A percentile compares a stretch with the other conserved stretches of the same genome.
Evolutionary conservation across 805 yeast species (phyloP).

Genomic region (Cyberlindnera galapagoensis): DNA sequence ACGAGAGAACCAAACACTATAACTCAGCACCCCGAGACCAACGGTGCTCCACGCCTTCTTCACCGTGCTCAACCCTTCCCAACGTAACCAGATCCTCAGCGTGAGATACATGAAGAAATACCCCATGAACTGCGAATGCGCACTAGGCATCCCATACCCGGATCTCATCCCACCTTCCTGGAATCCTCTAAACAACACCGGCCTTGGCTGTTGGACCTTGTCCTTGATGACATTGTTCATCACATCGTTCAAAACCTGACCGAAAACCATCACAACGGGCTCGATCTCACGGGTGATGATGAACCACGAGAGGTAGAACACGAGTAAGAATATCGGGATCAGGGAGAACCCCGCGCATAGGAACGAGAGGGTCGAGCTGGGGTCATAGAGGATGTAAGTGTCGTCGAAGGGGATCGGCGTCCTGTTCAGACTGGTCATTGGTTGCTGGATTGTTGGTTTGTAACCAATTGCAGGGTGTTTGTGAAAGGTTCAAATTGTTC

Average conservation of each 20-base stretch:
- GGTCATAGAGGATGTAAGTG: conserved; percentile 76
- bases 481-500: too few relatives aligned
- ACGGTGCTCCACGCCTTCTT: conserved; percentile 28
- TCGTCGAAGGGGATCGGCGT: conserved; percentile 66
- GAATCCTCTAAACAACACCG: conserved; percentile 35
- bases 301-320: conserved; percentile 81
- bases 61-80: conserved; percentile 30
- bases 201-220: conserved; percentile 66
- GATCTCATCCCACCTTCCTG: conserved; percentile 39
- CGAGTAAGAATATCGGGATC: conserved; percentile 70
- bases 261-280: conserved; percentile 75
- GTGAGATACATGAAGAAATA: conserved; percentile 58
- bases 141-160: conserved; percentile 94
- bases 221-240: conserved; percentile 64
- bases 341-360: conserved; percentile 68
- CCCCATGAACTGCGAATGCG: conserved; percentile 95
- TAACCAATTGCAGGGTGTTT: too few relatives aligned
- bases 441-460: too few relatives aligned
- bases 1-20: conserved; percentile 59
- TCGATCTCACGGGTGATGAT: conserved; percentile 78
- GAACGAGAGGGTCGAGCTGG: conserved; percentile 53
- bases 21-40: conserved; percentile 24
- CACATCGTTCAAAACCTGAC: conserved; percentile 76
- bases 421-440: conserved; percentile 7
- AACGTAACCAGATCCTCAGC: conserved; percentile 36